Evolutionary conservation across 805 yeast species (phyloP).

Genomic region (Barnettozyma pratensis): DNA sequence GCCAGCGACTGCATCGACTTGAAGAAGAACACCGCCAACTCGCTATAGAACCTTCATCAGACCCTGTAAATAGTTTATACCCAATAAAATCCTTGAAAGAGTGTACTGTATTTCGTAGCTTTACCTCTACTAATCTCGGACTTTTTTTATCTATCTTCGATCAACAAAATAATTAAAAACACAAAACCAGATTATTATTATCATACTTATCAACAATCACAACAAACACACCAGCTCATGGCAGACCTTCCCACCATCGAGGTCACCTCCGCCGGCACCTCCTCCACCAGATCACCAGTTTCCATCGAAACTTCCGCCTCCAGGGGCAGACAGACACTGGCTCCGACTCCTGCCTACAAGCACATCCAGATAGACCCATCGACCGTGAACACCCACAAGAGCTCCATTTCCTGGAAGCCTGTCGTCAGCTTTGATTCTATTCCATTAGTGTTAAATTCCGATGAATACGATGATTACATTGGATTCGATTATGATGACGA

Average conservation of each 20-base stretch:
- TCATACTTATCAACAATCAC: too few relatives aligned
- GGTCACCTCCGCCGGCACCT: not conserved
- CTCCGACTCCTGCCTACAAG: not conserved
- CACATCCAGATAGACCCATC: not conserved
- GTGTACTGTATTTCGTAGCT: too few relatives aligned
- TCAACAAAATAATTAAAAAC: too few relatives aligned
- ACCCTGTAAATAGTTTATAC: not conserved
- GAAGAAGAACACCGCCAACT: constrained; percentile 17
- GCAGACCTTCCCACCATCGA: not conserved
- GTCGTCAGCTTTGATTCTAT: constrained; percentile 8
- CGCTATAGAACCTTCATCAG: not conserved
- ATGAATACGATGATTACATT: not conserved
- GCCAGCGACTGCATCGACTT: constrained; percentile 38
- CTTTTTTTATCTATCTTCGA: too few relatives aligned
- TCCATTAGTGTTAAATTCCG: constrained; percentile 3
- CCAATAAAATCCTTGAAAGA: too few relatives aligned
- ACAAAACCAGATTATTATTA: too few relatives aligned
- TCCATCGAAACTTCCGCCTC: not conserved
- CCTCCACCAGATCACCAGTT: not conserved
- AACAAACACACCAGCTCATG: not conserved
- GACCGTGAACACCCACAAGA: not conserved
- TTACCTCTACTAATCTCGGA: too few relatives aligned
- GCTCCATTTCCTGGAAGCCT: not conserved
- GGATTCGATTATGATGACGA: not conserved
- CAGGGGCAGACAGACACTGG: not conserved